phyloP scores from a whole-genome alignment of 2,329 filamentous ascomycete genomes.

The Metarhizium brunneum region DNA sequence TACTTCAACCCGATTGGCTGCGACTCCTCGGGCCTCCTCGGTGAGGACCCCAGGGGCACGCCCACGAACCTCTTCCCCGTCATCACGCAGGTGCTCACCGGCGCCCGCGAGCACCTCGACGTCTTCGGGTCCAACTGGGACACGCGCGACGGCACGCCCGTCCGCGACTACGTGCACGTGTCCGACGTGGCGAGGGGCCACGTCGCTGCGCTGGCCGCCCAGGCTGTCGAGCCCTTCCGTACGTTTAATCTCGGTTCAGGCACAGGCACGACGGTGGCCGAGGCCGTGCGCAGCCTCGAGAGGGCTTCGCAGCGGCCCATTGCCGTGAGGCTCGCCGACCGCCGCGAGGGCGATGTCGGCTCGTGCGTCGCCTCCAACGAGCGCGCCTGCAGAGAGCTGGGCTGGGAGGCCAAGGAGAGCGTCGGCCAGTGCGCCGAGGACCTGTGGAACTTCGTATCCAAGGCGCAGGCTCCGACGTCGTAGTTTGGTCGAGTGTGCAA shows the following conservation, averaged over 20 bases:
- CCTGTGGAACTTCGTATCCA: slow-evolving; percentile 23
- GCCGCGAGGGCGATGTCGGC: slow-evolving; percentile 34
- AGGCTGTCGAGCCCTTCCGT: slow-evolving; percentile 21
- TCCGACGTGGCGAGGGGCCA: slow-evolving; percentile 56
- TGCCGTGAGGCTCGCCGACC: slow-evolving; percentile 24
- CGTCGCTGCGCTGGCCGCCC: slow-evolving; percentile 44
- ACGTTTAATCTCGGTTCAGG: slow-evolving; percentile 38
- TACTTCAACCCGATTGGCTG: slow-evolving; percentile 64
- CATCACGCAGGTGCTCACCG: slow-evolving; percentile 51
- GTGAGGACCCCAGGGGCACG: slow-evolving; percentile 52
- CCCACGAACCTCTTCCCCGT: slow-evolving; percentile 58
- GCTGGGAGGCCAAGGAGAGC: slow-evolving; percentile 25
- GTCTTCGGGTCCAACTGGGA: slow-evolving; percentile 58
- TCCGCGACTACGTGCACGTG: slow-evolving; percentile 61
- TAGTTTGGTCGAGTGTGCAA: no score
- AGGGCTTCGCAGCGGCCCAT: slow-evolving; percentile 25
- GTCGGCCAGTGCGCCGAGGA: slow-evolving; percentile 22
- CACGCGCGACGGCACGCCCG: slow-evolving; percentile 54
- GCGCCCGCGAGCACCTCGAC: slow-evolving; percentile 41
- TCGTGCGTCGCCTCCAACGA: slow-evolving; percentile 31
- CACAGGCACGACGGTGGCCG: slow-evolving; percentile 33
- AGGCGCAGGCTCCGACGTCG: not conserved
- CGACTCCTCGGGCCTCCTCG: slow-evolving; percentile 52
- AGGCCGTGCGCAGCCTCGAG: slow-evolving; percentile 32
- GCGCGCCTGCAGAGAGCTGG: slow-evolving; percentile 30